phyloP scores from a whole-genome alignment of 129 eudicot genomes.

The Tagetes erecta region DNA sequence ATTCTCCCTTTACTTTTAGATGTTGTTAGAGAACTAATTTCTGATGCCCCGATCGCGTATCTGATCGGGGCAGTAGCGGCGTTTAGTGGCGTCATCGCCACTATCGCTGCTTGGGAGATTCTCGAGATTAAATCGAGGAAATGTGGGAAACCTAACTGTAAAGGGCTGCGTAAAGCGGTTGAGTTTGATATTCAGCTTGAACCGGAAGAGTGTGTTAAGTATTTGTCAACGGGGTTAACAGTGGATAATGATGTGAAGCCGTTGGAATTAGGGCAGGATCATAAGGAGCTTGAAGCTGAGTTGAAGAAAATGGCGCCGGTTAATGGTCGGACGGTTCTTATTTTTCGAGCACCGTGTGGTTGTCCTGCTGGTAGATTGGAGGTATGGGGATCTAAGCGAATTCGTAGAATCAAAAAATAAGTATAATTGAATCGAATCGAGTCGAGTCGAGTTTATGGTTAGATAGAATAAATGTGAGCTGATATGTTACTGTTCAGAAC shows the following conservation, averaged over 20 bases:
- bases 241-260: conserved; percentile 35
- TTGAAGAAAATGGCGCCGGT: conserved; percentile 60
- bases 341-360: conserved; percentile 58
- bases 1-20: conserved; percentile 35
- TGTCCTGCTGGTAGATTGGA: conserved; percentile 58
- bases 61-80: conserved; percentile 37
- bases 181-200: conserved; percentile 60
- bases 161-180: conserved; percentile 49
- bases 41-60: conserved; percentile 45
- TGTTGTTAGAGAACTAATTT: conserved; percentile 28
- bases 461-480: conserved; percentile 35
- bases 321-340: conserved; percentile 58
- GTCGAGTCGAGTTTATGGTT: not conserved
- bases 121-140: conserved; percentile 38
- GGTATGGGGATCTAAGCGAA: conserved; percentile 54
- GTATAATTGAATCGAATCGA: not conserved
- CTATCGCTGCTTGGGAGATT: conserved; percentile 39
- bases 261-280: conserved; percentile 55
- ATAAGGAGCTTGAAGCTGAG: conserved; percentile 53
- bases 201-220: conserved; percentile 53
- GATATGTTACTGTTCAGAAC: conserved; percentile 33
- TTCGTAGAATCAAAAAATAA: conserved; percentile 54
- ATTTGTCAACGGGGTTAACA: conserved; percentile 11
- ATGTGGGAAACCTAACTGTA: conserved; percentile 50
- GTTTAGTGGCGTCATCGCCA: conserved; percentile 33